Percentiles rank a stretch among this genome's conserved stretches.
Evolutionary conservation across 441 rosid genomes (phyloP).

Genomic region (Gossypium laxum): DNA sequence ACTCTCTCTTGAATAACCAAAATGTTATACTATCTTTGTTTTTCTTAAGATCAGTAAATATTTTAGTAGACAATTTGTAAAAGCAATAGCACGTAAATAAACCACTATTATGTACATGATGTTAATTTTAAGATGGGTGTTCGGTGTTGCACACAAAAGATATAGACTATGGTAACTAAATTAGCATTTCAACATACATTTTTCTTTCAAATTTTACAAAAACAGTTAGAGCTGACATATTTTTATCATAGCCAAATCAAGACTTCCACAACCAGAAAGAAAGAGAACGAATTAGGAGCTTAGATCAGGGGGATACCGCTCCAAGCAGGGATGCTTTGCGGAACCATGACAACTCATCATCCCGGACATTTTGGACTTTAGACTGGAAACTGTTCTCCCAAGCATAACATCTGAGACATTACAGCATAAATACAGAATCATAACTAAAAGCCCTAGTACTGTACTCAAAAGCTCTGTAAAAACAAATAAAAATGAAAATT

Average conservation of each 20-base stretch:
- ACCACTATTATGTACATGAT: not conserved
- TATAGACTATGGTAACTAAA: not conserved
- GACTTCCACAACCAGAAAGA: conserved; percentile 9
- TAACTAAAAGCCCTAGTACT: conserved; percentile 2
- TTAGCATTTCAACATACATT: not conserved
- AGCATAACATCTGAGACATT: conserved; percentile 77
- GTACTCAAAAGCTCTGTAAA: not conserved
- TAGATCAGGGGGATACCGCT: conserved; percentile 51
- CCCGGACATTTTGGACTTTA: conserved; percentile 71
- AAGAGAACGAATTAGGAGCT: conserved; percentile 10
- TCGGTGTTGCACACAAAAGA: not conserved
- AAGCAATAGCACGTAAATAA: not conserved
- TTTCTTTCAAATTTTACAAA: not conserved
- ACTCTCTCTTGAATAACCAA: conserved; percentile 10
- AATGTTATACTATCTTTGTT: not conserved
- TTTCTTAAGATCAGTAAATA: not conserved
- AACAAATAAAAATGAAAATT: conserved; percentile 11
- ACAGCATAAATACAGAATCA: conserved; percentile 16
- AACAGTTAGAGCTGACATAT: not conserved
- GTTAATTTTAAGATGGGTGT: not conserved
- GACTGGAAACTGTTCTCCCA: conserved; percentile 96
- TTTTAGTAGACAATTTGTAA: not conserved
- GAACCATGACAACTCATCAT: conserved; percentile 93
- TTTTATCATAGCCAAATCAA: not conserved
- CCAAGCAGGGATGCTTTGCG: conserved; percentile 72